These are phyloP conservation scores for Hanseniaspora uvarum DNA, from an alignment of 1,139 yeast species.

Conservation along the genomic window DNA sequence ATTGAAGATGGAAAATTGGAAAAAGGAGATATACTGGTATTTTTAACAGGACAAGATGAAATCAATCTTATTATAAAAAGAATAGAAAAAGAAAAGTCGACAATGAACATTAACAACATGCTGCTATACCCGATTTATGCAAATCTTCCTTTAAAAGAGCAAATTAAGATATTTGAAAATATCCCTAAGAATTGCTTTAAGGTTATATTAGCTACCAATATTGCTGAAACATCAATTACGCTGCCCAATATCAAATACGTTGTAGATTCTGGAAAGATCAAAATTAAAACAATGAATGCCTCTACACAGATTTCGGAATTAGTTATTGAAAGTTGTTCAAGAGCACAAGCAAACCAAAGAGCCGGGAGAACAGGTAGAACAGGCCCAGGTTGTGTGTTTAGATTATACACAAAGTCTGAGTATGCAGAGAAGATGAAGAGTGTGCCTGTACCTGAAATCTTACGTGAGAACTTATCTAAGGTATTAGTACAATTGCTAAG, in stretches of 20 bases:
- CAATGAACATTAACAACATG: constrained; percentile 49
- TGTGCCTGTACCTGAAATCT: constrained; percentile 80
- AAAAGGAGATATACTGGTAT: constrained; percentile 79
- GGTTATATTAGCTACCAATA: constrained; percentile 89
- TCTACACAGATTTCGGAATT: constrained; percentile 82
- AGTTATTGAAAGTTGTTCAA: constrained; percentile 75
- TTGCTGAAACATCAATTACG: constrained; percentile 93
- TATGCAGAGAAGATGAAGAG: constrained; percentile 65
- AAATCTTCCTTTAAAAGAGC: constrained; percentile 75
- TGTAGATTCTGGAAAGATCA: constrained; percentile 86
- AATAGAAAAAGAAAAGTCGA: constrained; percentile 51
- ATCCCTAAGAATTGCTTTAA: constrained; percentile 72
- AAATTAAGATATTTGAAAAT: constrained; percentile 68
- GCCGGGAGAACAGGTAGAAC: constrained; percentile 98
- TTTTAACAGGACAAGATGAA: constrained; percentile 90
- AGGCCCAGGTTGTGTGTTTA: constrained; percentile 88
- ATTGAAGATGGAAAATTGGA: constrained; percentile 22
- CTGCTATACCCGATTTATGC: constrained; percentile 86
- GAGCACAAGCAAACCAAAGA: constrained; percentile 92
- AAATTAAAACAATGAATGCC: constrained; percentile 74
- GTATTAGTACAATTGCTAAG: constrained; percentile 67
- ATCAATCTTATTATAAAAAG: constrained; percentile 73
- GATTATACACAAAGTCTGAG: constrained; percentile 82
- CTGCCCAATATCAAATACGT: constrained; percentile 85
- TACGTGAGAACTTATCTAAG: constrained; percentile 67